Evolutionary conservation across 176 grass and related monocot species (phyloP).

Genomic region (Tillandsia leiboldiana): DNA sequence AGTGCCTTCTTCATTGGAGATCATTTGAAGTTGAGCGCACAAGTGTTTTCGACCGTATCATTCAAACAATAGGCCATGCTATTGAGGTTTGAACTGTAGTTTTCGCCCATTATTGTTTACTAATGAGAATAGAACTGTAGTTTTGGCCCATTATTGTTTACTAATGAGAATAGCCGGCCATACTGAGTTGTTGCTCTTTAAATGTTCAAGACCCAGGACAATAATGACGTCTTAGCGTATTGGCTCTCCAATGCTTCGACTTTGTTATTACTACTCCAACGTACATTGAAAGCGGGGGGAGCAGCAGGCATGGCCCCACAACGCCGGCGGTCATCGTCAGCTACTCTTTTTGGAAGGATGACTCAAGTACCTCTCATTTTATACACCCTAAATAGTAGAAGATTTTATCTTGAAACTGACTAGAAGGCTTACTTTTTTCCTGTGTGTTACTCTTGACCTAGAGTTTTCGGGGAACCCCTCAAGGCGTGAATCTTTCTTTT

Average conservation of each 20-base stretch:
- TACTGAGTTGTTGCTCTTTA: slow-evolving; percentile 26
- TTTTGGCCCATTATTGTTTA: slow-evolving; percentile 6
- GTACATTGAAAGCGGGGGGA: slow-evolving; percentile 85
- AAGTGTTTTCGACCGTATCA: slow-evolving; percentile 99
- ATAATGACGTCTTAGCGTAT: slow-evolving; percentile 89
- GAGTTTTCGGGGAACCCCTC: slow-evolving; percentile 94
- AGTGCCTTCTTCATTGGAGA: slow-evolving; percentile 98
- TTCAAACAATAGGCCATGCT: slow-evolving; percentile 98
- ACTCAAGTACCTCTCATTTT: slow-evolving; percentile 56
- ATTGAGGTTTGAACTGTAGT: slow-evolving; percentile 71
- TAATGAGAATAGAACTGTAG: slow-evolving; percentile 16
- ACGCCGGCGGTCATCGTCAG: slow-evolving; percentile 75
- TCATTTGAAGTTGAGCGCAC: slow-evolving; percentile 99
- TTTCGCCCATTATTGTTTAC: slow-evolving; percentile 5
- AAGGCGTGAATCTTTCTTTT: slow-evolving; percentile 87
- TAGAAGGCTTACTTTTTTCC: slow-evolving; percentile 16
- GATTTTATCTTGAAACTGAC: slow-evolving; percentile 19
- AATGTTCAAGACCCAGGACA: slow-evolving; percentile 83
- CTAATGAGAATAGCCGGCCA: background rate
- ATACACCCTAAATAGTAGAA: slow-evolving; percentile 11
- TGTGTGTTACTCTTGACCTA: slow-evolving; percentile 19
- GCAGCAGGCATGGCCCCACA: slow-evolving; percentile 91
- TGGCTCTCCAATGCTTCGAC: slow-evolving; percentile 99
- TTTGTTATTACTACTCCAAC: slow-evolving; percentile 77
- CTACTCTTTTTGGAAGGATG: slow-evolving; percentile 96